Percentiles rank a stretch among this genome's conserved stretches.
phyloP scores from a whole-genome alignment of 345 rosid genomes.

The Odontarrhena argentea region DNA sequence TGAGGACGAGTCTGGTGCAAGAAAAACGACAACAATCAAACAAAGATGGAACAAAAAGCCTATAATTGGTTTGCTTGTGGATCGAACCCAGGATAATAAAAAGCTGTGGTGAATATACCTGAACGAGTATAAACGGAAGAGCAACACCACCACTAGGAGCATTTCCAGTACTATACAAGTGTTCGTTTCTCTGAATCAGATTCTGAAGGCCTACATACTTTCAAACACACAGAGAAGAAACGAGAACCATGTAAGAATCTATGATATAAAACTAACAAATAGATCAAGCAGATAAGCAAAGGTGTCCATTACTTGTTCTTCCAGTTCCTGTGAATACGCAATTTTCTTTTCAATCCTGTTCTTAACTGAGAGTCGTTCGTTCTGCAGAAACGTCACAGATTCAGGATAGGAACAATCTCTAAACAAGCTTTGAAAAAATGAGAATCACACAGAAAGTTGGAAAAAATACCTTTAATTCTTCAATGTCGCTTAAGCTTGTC shows the following conservation, averaged over 20 bases:
- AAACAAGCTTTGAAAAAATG: conserved; percentile 28
- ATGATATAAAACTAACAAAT: conserved; percentile 3
- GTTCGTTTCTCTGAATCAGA: conserved; percentile 81
- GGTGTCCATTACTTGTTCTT: conserved; percentile 76
- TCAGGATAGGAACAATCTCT: conserved; percentile 9
- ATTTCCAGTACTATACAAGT: conserved; percentile 71
- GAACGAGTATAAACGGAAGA: conserved; percentile 96
- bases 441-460: conserved; percentile 2
- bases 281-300: conserved; percentile 8
- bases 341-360: conserved; percentile 88
- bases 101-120: conserved; percentile 53
- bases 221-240: conserved; percentile 37
- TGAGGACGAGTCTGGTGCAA: conserved; percentile 83
- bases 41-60: not conserved
- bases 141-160: conserved; percentile 89
- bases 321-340: conserved; percentile 83
- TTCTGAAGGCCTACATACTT: conserved; percentile 89
- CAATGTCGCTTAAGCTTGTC: conserved; percentile 85
- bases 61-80: conserved; percentile 12
- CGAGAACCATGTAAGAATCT: conserved; percentile 10
- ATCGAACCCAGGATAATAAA: not conserved
- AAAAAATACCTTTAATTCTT: conserved; percentile 81
- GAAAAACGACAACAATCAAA: conserved; percentile 2
- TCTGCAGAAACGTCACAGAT: conserved; percentile 46
- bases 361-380: conserved; percentile 68